These are phyloP conservation scores for Alternaria sp. DNA, from an alignment of 2,329 filamentous ascomycete genomes.

Conservation along the genomic window DNA sequence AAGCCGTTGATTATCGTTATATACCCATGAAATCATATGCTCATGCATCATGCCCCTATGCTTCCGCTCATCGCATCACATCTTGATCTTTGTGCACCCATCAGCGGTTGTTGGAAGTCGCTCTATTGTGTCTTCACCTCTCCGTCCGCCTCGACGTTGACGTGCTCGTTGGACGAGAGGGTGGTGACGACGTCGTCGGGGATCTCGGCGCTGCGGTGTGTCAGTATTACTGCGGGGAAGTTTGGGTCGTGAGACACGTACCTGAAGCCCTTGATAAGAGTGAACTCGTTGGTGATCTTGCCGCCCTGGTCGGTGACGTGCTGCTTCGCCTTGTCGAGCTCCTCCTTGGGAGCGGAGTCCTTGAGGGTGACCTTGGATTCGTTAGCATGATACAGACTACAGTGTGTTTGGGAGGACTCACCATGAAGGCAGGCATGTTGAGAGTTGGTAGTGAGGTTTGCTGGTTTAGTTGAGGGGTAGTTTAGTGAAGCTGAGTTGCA, in stretches of 20 bases:
- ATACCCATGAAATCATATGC: slow-evolving; percentile 4
- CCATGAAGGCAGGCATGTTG: slow-evolving; percentile 28
- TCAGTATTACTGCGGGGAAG: slow-evolving; percentile 8
- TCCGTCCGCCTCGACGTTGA: slow-evolving; percentile 79
- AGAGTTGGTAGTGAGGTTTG: not conserved
- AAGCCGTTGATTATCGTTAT: slow-evolving; percentile 5
- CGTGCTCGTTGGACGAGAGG: slow-evolving; percentile 71
- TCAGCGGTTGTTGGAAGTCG: not conserved
- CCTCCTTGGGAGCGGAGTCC: slow-evolving; percentile 66
- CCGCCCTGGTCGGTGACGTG: slow-evolving; percentile 77
- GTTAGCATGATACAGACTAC: not conserved
- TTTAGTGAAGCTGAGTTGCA: not conserved
- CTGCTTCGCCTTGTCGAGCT: slow-evolving; percentile 81
- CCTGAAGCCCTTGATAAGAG: slow-evolving; percentile 91
- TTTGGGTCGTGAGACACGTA: slow-evolving; percentile 57
- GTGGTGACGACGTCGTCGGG: slow-evolving; percentile 69
- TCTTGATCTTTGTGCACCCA: slow-evolving; percentile 10
- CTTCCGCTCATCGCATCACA: not conserved
- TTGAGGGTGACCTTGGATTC: slow-evolving; percentile 79
- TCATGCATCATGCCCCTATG: slow-evolving; percentile 1
- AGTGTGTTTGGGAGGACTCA: not conserved
- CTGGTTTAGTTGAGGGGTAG: not conserved
- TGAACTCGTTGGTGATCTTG: slow-evolving; percentile 83
- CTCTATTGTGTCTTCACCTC: slow-evolving; percentile 73
- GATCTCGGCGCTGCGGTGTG: slow-evolving; percentile 69